Evolutionary conservation across 1,284 basidiomycete species (phyloP).

Genomic region (Pascua guehoae): DNA sequence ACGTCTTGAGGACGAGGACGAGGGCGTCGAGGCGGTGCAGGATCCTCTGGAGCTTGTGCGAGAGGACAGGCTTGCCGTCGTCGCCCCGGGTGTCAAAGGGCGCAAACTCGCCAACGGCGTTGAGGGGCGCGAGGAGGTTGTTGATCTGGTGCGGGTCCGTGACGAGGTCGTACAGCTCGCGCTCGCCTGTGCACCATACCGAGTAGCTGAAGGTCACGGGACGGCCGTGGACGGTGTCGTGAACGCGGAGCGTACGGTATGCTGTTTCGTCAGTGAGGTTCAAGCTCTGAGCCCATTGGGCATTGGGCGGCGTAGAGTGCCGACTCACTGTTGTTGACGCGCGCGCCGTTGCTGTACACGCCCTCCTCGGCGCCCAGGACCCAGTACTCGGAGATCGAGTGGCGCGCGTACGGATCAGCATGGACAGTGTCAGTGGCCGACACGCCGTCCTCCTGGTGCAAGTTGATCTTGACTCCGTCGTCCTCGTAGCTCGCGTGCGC

Average conservation of each 20-base stretch:
- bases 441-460: constrained; percentile 11
- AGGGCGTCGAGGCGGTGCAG: constrained; percentile 35
- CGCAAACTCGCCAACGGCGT: constrained; percentile 18
- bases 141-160: constrained; percentile 34
- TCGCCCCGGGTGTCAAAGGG: constrained; percentile 6
- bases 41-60: not conserved
- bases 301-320: too few species aligned
- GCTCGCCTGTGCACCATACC: constrained; percentile 44
- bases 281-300: too few species aligned
- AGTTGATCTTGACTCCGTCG: constrained; percentile 33
- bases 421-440: not conserved
- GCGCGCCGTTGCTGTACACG: constrained; percentile 17
- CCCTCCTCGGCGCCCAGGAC: constrained; percentile 34
- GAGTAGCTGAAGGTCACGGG: constrained; percentile 27
- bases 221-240: constrained; percentile 17
- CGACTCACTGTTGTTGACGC: constrained; percentile 26
- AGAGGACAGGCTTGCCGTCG: not conserved
- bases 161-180: constrained; percentile 39
- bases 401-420: constrained; percentile 15
- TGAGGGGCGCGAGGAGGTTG: constrained; percentile 29
- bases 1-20: constrained; percentile 39
- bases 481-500: constrained; percentile 31
- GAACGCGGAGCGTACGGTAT: constrained; percentile 36
- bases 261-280: constrained; percentile 7
- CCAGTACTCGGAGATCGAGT: constrained; percentile 39